phyloP scores from a whole-genome alignment of 2,329 filamentous ascomycete species.

The Chaetomium olivaceum region DNA sequence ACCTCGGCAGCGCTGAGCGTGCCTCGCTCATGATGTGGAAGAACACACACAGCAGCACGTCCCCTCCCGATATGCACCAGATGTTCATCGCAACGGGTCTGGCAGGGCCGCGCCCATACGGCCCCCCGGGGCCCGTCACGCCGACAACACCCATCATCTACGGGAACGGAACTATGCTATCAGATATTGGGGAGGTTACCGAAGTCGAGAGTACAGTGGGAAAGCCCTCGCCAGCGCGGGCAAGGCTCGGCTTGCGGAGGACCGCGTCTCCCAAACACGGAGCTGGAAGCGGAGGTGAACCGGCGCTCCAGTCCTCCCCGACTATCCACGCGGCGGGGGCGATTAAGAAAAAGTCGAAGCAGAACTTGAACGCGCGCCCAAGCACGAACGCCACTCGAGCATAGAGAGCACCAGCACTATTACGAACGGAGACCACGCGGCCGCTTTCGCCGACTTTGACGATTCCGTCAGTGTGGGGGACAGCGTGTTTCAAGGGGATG shows the following conservation, averaged over 20 bases:
- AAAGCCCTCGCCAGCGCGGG: slow-evolving; percentile 42
- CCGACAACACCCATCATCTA: slow-evolving; percentile 67
- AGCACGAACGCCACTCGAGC: slow-evolving; percentile 55
- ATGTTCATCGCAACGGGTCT: slow-evolving; percentile 45
- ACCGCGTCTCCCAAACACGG: slow-evolving; percentile 33
- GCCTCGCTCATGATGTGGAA: slow-evolving; percentile 57
- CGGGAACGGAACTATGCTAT: slow-evolving; percentile 68
- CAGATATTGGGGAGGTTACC: slow-evolving; percentile 62
- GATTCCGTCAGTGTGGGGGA: slow-evolving; percentile 63
- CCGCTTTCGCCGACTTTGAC: slow-evolving; percentile 62
- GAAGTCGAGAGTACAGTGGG: slow-evolving; percentile 54
- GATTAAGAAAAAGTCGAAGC: slow-evolving; percentile 49
- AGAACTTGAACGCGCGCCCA: slow-evolving; percentile 38
- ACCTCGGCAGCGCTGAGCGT: slow-evolving; percentile 48
- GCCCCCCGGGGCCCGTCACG: slow-evolving; percentile 47
- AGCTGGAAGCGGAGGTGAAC: slow-evolving; percentile 38
- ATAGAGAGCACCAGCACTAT: slow-evolving; percentile 64
- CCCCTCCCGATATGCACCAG: slow-evolving; percentile 42
- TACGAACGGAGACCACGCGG: slow-evolving; percentile 50
- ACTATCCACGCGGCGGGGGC: slow-evolving; percentile 47
- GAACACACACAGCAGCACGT: slow-evolving; percentile 42
- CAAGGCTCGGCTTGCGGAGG: slow-evolving; percentile 39
- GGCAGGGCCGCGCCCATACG: slow-evolving; percentile 37
- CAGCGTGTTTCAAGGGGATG: slow-evolving; percentile 66
- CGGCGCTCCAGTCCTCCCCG: slow-evolving; percentile 47